Base-by-base conservation (phyloP, 495 filamentous ascomycete species). In the Hypoxylon intermedium region DNA sequence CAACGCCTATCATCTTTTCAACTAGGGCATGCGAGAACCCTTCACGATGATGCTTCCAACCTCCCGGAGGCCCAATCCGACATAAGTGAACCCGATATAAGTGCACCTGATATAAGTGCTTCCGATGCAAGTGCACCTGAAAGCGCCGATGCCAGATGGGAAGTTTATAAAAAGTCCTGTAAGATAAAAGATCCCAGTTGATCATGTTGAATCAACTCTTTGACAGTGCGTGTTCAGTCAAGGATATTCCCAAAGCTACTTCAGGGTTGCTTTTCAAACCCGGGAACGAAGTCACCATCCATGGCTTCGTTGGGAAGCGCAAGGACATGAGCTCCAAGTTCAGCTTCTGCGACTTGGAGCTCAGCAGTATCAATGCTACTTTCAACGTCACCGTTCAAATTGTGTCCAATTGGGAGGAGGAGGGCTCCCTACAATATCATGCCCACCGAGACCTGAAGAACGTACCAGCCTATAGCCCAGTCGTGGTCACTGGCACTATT, bases 271-370 rank as follows among this genome's bases (percentile, higher is more conserved):
- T 75, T 9, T 71, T 65, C 31, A 67, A 24, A 24, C 38, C 49
- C 9, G 87, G 82, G 36, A 59, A 77, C 16, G 67, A 79, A 28
- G 84, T 92, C 13, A 75, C 79, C 4, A 69, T 95, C 11, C 82
- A 90, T 71, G 92, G 92, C 43, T 96, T 91, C 63, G 76, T 96
- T 3, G 82, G 83, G 12, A 74, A 75, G 31, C 80, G 85, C 16
- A 79, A 81, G 40, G 83, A 90, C 49, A 69, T 89, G 13, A 83
- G 83, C 34, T 84, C 86, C 60, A 84, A 83, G 45, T 73, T 93
- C 5, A 83, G 83, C 9, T 93, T 94, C 65, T 85, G 84, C n/a
- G 77, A 84, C 41, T 64, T 93, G 2, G 75, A 82, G 4, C 74
- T 67, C 41, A 61, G 58, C 24, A 45, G 56, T 30, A 57, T 59